These are phyloP conservation scores for Chrysopogon serrulatus DNA, from an alignment of 176 grass and related monocot species.

Conservation along the genomic window DNA sequence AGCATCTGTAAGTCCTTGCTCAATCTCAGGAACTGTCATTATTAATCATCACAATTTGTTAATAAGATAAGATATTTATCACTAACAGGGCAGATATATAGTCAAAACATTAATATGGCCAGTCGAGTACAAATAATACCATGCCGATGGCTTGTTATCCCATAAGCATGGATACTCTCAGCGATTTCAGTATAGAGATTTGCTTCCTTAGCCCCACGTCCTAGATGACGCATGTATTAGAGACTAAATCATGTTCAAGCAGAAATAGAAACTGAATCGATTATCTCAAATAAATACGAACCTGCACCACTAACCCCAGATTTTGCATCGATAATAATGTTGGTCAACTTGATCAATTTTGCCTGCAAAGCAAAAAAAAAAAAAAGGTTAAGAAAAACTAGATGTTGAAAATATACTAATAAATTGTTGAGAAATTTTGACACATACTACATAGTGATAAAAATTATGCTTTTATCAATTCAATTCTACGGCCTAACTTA, in stretches of 20 bases:
- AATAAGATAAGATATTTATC: slow-evolving; percentile 16
- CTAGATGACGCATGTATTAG: slow-evolving; percentile 35
- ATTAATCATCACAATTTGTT: slow-evolving; percentile 18
- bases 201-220: slow-evolving; percentile 96
- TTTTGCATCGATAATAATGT: slow-evolving; percentile 98
- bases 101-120: background rate
- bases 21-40: slow-evolving; percentile 88
- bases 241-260: background rate
- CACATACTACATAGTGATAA: background rate
- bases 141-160: slow-evolving; percentile 86
- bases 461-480: background rate
- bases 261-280: background rate
- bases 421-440: background rate
- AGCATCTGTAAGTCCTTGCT: slow-evolving; percentile 86
- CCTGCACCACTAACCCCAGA: slow-evolving; percentile 96
- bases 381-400: slow-evolving; percentile 29
- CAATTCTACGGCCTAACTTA: background rate
- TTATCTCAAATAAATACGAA: slow-evolving; percentile 15
- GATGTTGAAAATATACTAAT: slow-evolving; percentile 4
- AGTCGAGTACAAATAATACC: slow-evolving; percentile 45
- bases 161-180: slow-evolving; percentile 94
- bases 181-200: slow-evolving; percentile 98
- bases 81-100: slow-evolving; percentile 12
- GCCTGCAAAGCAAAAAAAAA: slow-evolving; percentile 46
- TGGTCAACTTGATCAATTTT: slow-evolving; percentile 68